Evolutionary conservation across 1,139 yeast species (phyloP), one percentile per base, ranked within the genome.

Genomic region (Debaryomyces nepalensis): DNA sequence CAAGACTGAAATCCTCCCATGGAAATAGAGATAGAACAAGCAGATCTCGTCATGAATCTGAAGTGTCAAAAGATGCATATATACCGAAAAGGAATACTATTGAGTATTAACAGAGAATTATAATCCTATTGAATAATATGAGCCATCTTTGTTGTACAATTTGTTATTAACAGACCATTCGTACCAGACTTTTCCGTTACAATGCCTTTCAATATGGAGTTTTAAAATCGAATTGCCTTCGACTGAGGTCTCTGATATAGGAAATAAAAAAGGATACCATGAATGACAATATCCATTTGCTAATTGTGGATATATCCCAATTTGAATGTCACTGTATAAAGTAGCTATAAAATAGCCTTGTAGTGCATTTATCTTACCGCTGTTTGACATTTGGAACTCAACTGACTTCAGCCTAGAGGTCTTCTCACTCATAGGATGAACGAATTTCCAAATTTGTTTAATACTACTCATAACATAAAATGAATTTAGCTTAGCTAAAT

Each of bases 341-440:
- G 63, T 73, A 0, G 95, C 82, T n/a, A 73, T 73, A 56, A 91
- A 90, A 55, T 71, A 82, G 0, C 97, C 97, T 5, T 82, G 70
- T 33, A 91, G 62, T 0, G 93, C 96, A 58, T 88, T 91, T 5
- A 87, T 30, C 20, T 16, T 40, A 47, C 61, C 58, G 14, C 37
- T 21, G 0, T 15, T 5, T 11, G 24, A 20, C 18, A 27, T 21
- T 3, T 31, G 32, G 20, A 37, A 41, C 5, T 11, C 10, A 8
- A 27, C 26, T 14, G 16, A 10, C 10, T 12, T 5, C 9, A 5
- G 12, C 24, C 27, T 30, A 11, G 26, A 19, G 3, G 26, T 32
- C 2, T n/a, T 16, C 2, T 3, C 11, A 7, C 12, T 18, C 8
- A 21, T 34, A 3, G 84, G 83, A 56, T 81, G 84, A 2, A 57